Base-by-base conservation (phyloP, 106 monocot species). In the Platanthera zijinensis region DNA sequence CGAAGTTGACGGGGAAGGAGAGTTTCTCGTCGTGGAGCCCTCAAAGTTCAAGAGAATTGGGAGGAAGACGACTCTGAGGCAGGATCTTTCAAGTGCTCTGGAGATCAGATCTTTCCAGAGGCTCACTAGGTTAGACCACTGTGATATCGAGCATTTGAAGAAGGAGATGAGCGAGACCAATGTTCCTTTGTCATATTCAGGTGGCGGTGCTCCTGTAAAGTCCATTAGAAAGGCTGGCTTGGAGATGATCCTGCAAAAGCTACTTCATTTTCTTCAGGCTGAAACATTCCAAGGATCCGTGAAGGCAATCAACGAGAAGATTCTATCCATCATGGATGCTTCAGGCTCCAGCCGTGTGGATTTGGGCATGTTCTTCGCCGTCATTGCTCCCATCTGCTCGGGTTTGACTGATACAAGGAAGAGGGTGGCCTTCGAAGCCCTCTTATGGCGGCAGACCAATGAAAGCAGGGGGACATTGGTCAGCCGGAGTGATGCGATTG, bases 151-250 rank as follows among this genome's bases (percentile, higher is more conserved):
- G 71, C 56, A 83, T 51, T 54, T 99, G 69, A 86, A 75, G 84
- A 94, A 92, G 71, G 94, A 94, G 75, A 88, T 99, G 89, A 83
- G 51, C 48, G 84, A 88, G 79, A 87, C 87, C 32, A 94, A 99
- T 62, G 92, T 99, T 50, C 97, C 97, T 21, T 51, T 90, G 76
- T 99, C 94, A 22, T 94, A 99, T 61, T 92, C 97, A 1, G 92
- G 94, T 50, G 78, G 67, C 70, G 94, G 97, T 1, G 57, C 79
- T 28, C 89, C 97, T 25, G 92, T 92, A 72, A 94, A 92, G 78
- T 99, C 91, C 14, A 94, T 94, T 73, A 77, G 97, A 9, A 99
- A 99, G 77, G 97, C 97, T 77, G 88, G 94, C 22, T 73, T 99
- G 71, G 97, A 99, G 56, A 78, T 92, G 25, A 92, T 99, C 72